Base-by-base conservation (phyloP, 73 alveolate genomes). In the Paramecium octaurelia region DNA sequence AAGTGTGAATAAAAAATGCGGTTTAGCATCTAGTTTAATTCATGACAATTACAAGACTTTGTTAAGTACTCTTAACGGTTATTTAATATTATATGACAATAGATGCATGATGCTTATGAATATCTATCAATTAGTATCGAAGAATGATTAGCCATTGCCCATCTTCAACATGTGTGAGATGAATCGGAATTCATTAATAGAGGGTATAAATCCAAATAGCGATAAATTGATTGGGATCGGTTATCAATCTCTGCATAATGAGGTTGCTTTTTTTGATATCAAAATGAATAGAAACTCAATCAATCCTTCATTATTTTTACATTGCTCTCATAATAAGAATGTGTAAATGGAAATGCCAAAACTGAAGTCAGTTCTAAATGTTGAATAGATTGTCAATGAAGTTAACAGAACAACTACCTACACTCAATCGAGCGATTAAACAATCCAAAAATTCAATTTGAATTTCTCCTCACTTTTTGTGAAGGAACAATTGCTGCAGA, bases 31-130 rank as follows among this genome's bases (percentile, higher is more conserved):
- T 34, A 75, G 48, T 75, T 31, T 75, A 24, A 38, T 75, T 16
- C 48, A 75, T 31, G 35, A 34, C 14, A 75, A 75, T 40, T 16
- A 31, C 4, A 16, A 21, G 7, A 75, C 88, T 4, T 14, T 36
- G 7, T 21, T 75, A 21, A 75, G 88, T 20, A 75, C 88, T 5
- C 3, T 75, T 5, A 75, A 75, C 11, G 88, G 88, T 21, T 75
- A 34, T 40, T 75, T 75, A 75, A 75, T 75, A 11, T n/a, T 75
- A 14, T 75, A 75, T 36, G 88, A 75, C 29, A 75, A 31, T 75
- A 75, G 88, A 75, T 35, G 68, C 2, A 75, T 21, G 42, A 31
- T 75, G 59, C 16, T 9, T 3, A 16, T 21, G n/a, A 36, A 34
- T n/a, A 44, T 75, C 23, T 75, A 31, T 36, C 48, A 75, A 75